Evolutionary conservation across 345 rosid genomes (phyloP).

Genomic region (Psidium friedrichsthalianum): DNA sequence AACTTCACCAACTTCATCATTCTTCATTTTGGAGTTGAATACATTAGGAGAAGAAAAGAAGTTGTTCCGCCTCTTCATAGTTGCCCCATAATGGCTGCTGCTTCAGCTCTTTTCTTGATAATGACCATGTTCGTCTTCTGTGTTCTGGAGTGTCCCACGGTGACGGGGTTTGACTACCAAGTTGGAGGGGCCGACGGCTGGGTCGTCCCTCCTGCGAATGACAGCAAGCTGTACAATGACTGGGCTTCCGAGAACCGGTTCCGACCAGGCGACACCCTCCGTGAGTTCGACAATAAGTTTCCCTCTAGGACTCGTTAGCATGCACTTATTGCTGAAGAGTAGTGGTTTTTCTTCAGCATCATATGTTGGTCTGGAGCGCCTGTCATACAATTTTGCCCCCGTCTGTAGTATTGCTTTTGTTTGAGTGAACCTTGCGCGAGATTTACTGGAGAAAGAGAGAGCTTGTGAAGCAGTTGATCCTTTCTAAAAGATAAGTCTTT

Average conservation of each 20-base stretch:
- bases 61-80: not conserved
- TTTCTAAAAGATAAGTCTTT: not conserved
- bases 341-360: not conserved
- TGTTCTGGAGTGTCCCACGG: conserved; percentile 5
- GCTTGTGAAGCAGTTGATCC: not conserved
- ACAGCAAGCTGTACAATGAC: conserved; percentile 33
- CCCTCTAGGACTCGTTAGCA: not conserved
- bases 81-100: not conserved
- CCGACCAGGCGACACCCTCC: conserved; percentile 28
- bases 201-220: conserved; percentile 41
- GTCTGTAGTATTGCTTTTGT: not conserved
- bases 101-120: not conserved
- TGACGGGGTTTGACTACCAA: conserved; percentile 28
- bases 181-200: conserved; percentile 39
- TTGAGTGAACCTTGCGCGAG: not conserved
- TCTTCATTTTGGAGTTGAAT: not conserved
- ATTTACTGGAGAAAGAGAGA: not conserved
- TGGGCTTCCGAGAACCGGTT: conserved; percentile 61
- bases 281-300: conserved; percentile 14
- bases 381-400: not conserved
- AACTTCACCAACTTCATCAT: not conserved
- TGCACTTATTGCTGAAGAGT: not conserved
- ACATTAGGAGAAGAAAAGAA: not conserved
- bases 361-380: not conserved
- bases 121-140: conserved; percentile 1